Evolutionary conservation across 139 green algal genomes (phyloP), one percentile per base, ranked within the genome.

Genomic region (Micractinium sp.): DNA sequence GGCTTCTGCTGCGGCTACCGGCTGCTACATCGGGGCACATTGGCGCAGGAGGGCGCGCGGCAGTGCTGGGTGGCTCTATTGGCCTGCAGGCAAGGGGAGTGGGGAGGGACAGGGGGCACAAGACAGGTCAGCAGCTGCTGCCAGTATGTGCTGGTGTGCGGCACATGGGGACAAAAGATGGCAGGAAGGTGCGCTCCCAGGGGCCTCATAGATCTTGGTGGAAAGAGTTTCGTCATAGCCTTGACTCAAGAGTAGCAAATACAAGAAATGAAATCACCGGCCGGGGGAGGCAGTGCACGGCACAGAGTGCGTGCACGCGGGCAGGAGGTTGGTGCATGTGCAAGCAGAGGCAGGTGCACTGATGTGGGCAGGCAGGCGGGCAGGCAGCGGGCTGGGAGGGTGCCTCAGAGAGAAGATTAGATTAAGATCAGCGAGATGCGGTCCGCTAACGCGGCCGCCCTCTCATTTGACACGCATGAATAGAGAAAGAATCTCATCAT

Each of bases 381-480:
- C 60, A 53, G 60, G 39, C 76, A 56, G 38, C 76, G 76, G 29
- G 76, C 76, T 35, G 38, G 0, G 77, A 33, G 3, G 76, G 47
- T 61, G 83, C 87, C 90, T 91, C 88, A 93, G 88, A 93, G 88
- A 93, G 90, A 93, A 93, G 87, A 93, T 91, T 90, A 91, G 41
- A 14, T 33, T 39, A 81, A 78, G 73, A 38, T 89, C 82, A 91
- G 82, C 63, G 47, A 85, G 73, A 25, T 16, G 29, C 33, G 33
- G 3, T 25, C n/a, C 53, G 66, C 38, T 69, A 75, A 85, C 66
- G 35, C 61, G 36, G 78, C 20, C n/a, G 61, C 78, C 73, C 53
- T 33, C 87, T 93, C 90, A 93, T 90, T 74, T 93, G 90, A 93
- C 90, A 93, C 90, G 90, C 90, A 93, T 93, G 90, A 93, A 93